Evolutionary conservation across 352 stramenopile genomes (phyloP).

Genomic region (Plasmopara halstedii): DNA sequence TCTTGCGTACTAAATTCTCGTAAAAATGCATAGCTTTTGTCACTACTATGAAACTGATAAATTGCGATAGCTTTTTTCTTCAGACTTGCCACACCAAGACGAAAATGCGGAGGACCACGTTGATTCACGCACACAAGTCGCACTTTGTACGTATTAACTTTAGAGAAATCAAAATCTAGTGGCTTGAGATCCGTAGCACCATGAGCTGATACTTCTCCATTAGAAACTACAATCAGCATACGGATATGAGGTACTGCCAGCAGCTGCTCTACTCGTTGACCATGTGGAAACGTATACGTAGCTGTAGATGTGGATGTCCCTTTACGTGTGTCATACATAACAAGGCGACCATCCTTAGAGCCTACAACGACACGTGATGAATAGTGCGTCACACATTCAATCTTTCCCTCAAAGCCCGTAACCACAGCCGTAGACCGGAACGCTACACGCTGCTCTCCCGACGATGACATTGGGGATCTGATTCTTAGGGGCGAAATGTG

Average conservation of each 20-base stretch:
- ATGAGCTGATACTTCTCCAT: constrained; percentile 64
- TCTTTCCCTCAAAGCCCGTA: constrained; percentile 66
- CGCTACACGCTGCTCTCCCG: constrained; percentile 38
- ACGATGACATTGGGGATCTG: constrained; percentile 14
- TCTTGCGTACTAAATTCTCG: constrained; percentile 71
- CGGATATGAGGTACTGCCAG: constrained; percentile 81
- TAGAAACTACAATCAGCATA: constrained; percentile 78
- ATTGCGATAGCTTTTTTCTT: constrained; percentile 62
- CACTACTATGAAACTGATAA: constrained; percentile 74
- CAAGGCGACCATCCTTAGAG: constrained; percentile 66
- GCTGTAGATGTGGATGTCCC: constrained; percentile 47
- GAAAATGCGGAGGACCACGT: constrained; percentile 77
- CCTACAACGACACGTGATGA: constrained; percentile 80
- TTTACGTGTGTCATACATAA: constrained; percentile 86
- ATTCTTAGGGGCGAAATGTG: constrained; percentile 1
- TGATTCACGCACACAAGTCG: constrained; percentile 77
- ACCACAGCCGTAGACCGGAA: constrained; percentile 76
- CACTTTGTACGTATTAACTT: constrained; percentile 66
- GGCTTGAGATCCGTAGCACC: constrained; percentile 74
- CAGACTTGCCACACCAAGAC: constrained; percentile 58
- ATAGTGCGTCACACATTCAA: constrained; percentile 83
- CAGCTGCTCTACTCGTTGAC: constrained; percentile 69
- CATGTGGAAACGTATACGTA: constrained; percentile 68
- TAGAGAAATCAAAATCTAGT: constrained; percentile 69
- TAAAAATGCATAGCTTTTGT: constrained; percentile 75